Percentiles rank a stretch among this genome's conserved stretches.
Conservation (phyloP, 768 basidiomycete species). For the Saitozyma sp. region DNA sequence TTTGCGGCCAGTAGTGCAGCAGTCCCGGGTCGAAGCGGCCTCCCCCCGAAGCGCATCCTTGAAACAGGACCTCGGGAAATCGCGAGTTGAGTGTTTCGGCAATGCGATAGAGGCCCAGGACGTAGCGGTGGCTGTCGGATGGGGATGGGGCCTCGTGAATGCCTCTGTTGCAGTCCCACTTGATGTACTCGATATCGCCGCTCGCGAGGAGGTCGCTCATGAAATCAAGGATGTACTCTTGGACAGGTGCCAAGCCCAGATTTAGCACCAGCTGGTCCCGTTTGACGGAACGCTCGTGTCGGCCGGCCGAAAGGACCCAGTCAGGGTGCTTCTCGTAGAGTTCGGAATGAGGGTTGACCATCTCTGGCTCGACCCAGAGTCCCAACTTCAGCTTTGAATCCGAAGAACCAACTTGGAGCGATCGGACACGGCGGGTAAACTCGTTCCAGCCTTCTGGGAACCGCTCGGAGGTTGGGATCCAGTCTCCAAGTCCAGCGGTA, state of each 20-base stretch:
- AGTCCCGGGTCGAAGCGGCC: slow-evolving; percentile 38
- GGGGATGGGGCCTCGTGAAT: slow-evolving; percentile 34
- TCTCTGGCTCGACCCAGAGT: slow-evolving; percentile 44
- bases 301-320: slow-evolving; percentile 26
- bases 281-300: slow-evolving; percentile 16
- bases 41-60: slow-evolving; percentile 39
- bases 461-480: slow-evolving; percentile 20
- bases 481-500: slow-evolving; percentile 32
- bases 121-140: slow-evolving; percentile 23
- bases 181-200: slow-evolving; percentile 30
- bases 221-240: slow-evolving; percentile 32
- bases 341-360: slow-evolving; percentile 37
- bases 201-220: slow-evolving; percentile 13
- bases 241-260: slow-evolving; percentile 21
- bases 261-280: slow-evolving; percentile 37
- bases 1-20: slow-evolving; percentile 31
- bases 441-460: slow-evolving; percentile 28
- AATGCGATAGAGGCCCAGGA: slow-evolving; percentile 36
- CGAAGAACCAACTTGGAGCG: slow-evolving; percentile 7
- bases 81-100: slow-evolving; percentile 31
- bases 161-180: slow-evolving; percentile 39
- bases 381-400: slow-evolving; percentile 28
- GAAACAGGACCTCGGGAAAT: slow-evolving; percentile 36
- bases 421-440: slow-evolving; percentile 17
- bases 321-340: slow-evolving; percentile 34